phyloP scores from a whole-genome alignment of 2,329 filamentous ascomycete genomes.

The Penicillium sp. region DNA sequence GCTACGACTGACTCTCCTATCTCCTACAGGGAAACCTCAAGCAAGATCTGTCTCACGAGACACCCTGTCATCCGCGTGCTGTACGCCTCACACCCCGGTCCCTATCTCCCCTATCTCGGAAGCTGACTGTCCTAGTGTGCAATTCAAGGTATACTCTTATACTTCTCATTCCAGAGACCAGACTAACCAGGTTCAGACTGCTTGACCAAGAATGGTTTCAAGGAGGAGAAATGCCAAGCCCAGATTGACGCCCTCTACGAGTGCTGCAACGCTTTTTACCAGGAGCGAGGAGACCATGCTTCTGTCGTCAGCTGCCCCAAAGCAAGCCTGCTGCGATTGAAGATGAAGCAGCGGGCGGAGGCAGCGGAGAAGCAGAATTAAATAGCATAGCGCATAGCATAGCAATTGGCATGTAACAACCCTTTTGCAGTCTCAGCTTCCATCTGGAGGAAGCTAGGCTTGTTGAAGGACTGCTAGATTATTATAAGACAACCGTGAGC shows the following conservation, averaged over 20 bases:
- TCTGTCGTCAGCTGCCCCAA: conserved; percentile 83
- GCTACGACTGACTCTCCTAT: conserved; percentile 6
- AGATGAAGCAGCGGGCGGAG: conserved; percentile 73
- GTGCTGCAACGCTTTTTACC: conserved; percentile 88
- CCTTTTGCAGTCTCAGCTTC: conserved; percentile 52
- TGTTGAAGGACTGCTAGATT: conserved; percentile 70
- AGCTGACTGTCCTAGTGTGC: conserved; percentile 62
- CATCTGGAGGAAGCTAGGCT: conserved; percentile 59
- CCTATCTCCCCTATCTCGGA: neutral
- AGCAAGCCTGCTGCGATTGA: conserved; percentile 72
- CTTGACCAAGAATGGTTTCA: conserved; percentile 76
- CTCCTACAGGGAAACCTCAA: conserved; percentile 49
- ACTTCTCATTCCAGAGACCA: neutral
- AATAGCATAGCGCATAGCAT: neutral
- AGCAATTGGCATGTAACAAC: conserved; percentile 42
- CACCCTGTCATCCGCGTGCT: conserved; percentile 81
- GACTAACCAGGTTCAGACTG: conserved; percentile 60
- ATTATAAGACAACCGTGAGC: conserved; percentile 97
- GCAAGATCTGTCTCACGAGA: conserved; percentile 69
- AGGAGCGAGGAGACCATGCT: conserved; percentile 71
- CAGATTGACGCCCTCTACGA: conserved; percentile 85
- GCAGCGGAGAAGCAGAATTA: conserved; percentile 19
- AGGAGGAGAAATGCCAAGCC: conserved; percentile 76
- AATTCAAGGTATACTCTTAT: conserved; percentile 69
- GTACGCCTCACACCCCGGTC: conserved; percentile 51